Conservation (phyloP, 2,329 filamentous ascomycete genomes). For the Chaetomium globosum region DNA sequence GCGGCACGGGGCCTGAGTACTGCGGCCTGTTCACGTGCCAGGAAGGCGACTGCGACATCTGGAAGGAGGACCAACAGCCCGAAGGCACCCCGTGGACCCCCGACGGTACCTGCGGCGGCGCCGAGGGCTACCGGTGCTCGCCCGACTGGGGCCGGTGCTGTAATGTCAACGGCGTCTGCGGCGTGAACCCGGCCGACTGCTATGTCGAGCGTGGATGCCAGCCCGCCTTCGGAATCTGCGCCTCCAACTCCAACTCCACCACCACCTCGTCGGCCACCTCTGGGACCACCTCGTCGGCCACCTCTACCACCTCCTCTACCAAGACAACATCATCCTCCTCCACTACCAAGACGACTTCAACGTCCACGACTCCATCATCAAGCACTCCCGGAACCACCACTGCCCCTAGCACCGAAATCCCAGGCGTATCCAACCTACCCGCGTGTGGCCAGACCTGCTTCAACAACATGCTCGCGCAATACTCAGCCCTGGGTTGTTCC, state of each 20-base stretch:
- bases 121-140: conserved; percentile 13
- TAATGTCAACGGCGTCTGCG: conserved; percentile 13
- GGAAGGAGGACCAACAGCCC: conserved; percentile 15
- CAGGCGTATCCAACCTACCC: neutral
- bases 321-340: too few relatives aligned
- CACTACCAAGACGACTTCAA: too few relatives aligned
- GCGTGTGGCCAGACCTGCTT: conserved; percentile 7
- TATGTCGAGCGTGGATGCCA: conserved; percentile 16
- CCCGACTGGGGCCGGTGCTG: conserved; percentile 9
- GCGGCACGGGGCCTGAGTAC: conserved; percentile 6
- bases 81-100: conserved; percentile 16
- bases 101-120: conserved; percentile 10
- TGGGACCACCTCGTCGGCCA: neutral
- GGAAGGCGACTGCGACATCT: conserved; percentile 6
- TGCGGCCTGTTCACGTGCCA: conserved; percentile 10
- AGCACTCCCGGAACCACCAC: too few relatives aligned
- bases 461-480: too few relatives aligned
- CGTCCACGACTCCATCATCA: too few relatives aligned
- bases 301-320: neutral
- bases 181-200: conserved; percentile 15
- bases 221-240: conserved; percentile 12
- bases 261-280: neutral
- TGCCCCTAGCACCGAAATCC: too few relatives aligned
- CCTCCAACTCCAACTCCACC: conserved; percentile 7
- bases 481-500: too few relatives aligned